Evolutionary conservation across 129 eudicot species (phyloP).

Genomic region (Apium graveolens): DNA sequence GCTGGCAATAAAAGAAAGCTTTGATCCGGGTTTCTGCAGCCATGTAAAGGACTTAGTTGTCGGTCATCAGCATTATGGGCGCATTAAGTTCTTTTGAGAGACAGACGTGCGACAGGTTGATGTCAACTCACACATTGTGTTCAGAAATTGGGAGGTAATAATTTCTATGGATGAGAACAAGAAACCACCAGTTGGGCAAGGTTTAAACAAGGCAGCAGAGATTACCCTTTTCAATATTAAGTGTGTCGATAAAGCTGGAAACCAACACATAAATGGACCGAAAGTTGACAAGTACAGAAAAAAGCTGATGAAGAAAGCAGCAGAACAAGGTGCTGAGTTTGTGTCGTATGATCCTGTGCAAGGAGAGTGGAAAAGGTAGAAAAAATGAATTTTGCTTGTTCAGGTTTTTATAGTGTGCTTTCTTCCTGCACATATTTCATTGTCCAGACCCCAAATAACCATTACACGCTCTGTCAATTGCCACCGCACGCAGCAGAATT

Average conservation of each 20-base stretch:
- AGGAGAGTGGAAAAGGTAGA: slow-evolving; percentile 84
- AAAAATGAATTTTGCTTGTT: no score
- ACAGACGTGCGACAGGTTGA: slow-evolving; percentile 49
- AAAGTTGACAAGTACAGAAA: slow-evolving; percentile 35
- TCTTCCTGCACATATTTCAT: neutral
- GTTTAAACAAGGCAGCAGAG: slow-evolving; percentile 75
- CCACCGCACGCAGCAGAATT: no score
- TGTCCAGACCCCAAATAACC: neutral
- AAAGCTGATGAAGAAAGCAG: slow-evolving; percentile 41
- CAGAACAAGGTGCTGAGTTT: slow-evolving; percentile 66
- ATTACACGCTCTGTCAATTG: neutral
- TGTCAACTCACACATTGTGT: slow-evolving; percentile 38
- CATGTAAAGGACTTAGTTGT: slow-evolving; percentile 67
- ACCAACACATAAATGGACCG: slow-evolving; percentile 32
- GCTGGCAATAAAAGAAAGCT: slow-evolving; percentile 40
- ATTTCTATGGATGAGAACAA: slow-evolving; percentile 51
- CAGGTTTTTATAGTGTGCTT: no score
- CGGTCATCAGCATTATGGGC: slow-evolving; percentile 54
- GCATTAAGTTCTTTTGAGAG: slow-evolving; percentile 56
- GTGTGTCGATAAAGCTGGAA: slow-evolving; percentile 53
- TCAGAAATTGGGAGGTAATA: slow-evolving; percentile 55
- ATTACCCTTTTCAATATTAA: slow-evolving; percentile 61
- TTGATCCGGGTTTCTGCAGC: slow-evolving; percentile 51
- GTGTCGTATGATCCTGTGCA: slow-evolving; percentile 59
- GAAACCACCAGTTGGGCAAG: slow-evolving; percentile 60